Evolutionary conservation across 352 stramenopile genomes (phyloP).

Genomic region (Phytophthora hybrid): DNA sequence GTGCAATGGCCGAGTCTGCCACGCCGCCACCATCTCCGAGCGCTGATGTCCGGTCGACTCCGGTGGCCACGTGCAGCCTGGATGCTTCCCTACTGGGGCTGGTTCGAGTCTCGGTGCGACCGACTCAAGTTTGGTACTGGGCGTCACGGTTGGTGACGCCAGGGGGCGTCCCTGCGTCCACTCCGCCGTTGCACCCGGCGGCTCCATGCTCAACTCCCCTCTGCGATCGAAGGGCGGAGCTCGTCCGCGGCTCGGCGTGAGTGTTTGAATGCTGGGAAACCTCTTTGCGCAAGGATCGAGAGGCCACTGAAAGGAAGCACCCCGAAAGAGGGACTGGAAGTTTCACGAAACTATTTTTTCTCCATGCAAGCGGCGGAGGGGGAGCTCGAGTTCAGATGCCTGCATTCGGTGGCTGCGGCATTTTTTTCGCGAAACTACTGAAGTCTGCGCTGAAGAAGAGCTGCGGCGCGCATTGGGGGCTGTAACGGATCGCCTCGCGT

Average conservation of each 20-base stretch:
- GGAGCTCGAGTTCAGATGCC: background rate
- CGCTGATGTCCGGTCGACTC: constrained; percentile 26
- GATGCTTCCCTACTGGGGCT: constrained; percentile 26
- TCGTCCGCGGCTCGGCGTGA: constrained; percentile 29
- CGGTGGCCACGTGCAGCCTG: constrained; percentile 37
- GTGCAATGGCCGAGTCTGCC: constrained; percentile 7
- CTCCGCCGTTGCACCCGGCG: constrained; percentile 24
- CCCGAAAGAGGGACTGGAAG: constrained; percentile 3
- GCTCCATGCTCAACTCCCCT: constrained; percentile 42
- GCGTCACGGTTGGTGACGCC: constrained; percentile 3
- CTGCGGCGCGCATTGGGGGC: constrained; percentile 6
- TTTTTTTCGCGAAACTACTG: constrained; percentile 9
- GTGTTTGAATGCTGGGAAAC: constrained; percentile 38
- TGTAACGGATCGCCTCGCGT: constrained; percentile 29
- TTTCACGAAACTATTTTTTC: constrained; percentile 6
- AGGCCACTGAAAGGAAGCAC: background rate
- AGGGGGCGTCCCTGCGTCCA: constrained; percentile 16
- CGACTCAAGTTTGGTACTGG: constrained; percentile 38
- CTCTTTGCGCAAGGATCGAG: constrained; percentile 4
- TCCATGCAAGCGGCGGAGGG: background rate
- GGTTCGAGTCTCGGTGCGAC: constrained; percentile 28
- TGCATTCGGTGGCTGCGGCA: background rate
- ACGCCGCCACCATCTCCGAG: constrained; percentile 41
- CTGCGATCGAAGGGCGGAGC: constrained; percentile 46
- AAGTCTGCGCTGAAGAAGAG: background rate